These are phyloP conservation scores for Solanum hybrid DNA, from an alignment of 305 asterid species.

Conservation along the genomic window DNA sequence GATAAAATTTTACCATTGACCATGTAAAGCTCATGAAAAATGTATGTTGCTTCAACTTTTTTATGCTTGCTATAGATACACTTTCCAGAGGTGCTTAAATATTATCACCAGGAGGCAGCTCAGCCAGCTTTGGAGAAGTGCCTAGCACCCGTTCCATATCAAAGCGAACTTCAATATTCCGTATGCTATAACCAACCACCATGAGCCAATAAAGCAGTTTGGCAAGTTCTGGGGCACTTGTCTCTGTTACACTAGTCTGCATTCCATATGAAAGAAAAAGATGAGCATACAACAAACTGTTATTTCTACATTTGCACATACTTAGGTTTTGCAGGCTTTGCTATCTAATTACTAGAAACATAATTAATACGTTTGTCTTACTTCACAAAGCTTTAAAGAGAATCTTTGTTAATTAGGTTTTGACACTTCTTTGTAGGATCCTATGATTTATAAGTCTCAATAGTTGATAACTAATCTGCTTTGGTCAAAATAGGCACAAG, in stretches of 20 bases:
- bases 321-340: not conserved
- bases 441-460: not conserved
- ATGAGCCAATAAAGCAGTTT: conserved; percentile 94
- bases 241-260: conserved; percentile 85
- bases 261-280: conserved; percentile 6
- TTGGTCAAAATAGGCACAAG: not conserved
- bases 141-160: conserved; percentile 97
- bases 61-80: not conserved
- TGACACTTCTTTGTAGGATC: not conserved
- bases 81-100: conserved; percentile 20
- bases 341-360: not conserved
- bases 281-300: not conserved
- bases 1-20: not conserved
- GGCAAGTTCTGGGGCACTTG: conserved; percentile 81
- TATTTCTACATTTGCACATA: not conserved
- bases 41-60: not conserved
- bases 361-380: not conserved
- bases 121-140: conserved; percentile 65
- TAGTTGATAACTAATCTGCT: not conserved
- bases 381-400: not conserved
- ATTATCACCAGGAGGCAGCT: conserved; percentile 91
- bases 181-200: conserved; percentile 94
- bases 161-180: conserved; percentile 90
- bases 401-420: not conserved
- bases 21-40: not conserved